A percentile compares a stretch with the other conserved stretches of the same genome.
phyloP scores from a whole-genome alignment of 192 early-diverging fungal genomes.

The Diversispora epigaea region DNA sequence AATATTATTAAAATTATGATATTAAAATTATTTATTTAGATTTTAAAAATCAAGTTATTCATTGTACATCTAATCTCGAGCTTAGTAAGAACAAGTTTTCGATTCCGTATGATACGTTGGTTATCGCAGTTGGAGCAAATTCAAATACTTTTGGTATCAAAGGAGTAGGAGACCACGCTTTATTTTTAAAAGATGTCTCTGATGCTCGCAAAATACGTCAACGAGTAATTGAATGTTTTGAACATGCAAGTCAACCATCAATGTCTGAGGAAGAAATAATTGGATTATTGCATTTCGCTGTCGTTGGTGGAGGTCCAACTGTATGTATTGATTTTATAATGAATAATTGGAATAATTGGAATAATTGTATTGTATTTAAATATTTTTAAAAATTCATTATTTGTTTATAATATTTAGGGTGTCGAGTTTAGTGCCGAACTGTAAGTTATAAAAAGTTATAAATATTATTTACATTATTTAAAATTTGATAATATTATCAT shows the following conservation, averaged over 20 bases:
- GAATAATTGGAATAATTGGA: not conserved
- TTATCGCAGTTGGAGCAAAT: slow-evolving; percentile 78
- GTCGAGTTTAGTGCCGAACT: slow-evolving; percentile 74
- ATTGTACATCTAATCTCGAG: slow-evolving; percentile 44
- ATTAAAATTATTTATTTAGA: slow-evolving; percentile 28
- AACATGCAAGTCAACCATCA: slow-evolving; percentile 69
- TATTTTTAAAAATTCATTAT: not conserved
- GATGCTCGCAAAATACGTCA: slow-evolving; percentile 82
- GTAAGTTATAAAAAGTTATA: slow-evolving; percentile 34
- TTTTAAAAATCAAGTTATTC: slow-evolving; percentile 42
- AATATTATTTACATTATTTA: not conserved
- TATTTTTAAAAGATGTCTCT: slow-evolving; percentile 81
- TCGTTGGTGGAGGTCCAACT: slow-evolving; percentile 67
- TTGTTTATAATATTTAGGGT: slow-evolving; percentile 37
- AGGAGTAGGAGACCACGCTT: slow-evolving; percentile 81
- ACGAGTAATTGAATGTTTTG: slow-evolving; percentile 79
- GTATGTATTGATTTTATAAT: not conserved
- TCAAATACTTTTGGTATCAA: slow-evolving; percentile 84
- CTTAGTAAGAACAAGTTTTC: slow-evolving; percentile 42
- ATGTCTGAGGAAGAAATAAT: slow-evolving; percentile 62
- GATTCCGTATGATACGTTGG: slow-evolving; percentile 76
- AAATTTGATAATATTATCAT: not conserved
- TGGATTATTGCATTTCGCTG: slow-evolving; percentile 74
- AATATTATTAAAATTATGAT: not conserved
- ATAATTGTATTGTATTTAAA: not conserved